Evolutionary conservation across 306 rosid genomes (phyloP).

Genomic region (Ochetophila trinervis): DNA sequence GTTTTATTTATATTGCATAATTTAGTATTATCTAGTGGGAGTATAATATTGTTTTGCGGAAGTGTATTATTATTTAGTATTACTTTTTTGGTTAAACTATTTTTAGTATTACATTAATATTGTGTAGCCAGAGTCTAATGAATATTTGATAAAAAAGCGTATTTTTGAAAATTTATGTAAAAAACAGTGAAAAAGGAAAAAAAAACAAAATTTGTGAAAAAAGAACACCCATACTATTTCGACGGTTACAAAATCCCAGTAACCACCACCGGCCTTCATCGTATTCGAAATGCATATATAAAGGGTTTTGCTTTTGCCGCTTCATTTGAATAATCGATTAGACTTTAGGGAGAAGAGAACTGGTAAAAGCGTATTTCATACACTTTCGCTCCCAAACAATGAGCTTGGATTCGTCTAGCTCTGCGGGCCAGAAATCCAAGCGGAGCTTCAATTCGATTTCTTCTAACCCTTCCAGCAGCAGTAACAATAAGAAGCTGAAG

Average conservation of each 20-base stretch:
- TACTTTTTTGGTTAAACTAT: too few species aligned
- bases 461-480: slow-evolving; percentile 33
- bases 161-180: too few species aligned
- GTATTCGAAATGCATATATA: not conserved
- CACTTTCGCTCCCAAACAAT: slow-evolving; percentile 23
- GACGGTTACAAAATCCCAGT: not conserved
- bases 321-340: slow-evolving; percentile 25
- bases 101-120: too few species aligned
- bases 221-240: not conserved
- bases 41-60: too few species aligned
- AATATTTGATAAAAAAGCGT: too few species aligned
- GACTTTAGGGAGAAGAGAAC: not conserved
- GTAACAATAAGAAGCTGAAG: slow-evolving; percentile 29
- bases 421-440: slow-evolving; percentile 55
- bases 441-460: slow-evolving; percentile 43
- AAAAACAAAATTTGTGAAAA: too few species aligned
- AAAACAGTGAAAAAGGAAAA: too few species aligned
- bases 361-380: slow-evolving; percentile 6
- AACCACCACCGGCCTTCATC: not conserved
- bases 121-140: too few species aligned
- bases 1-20: too few species aligned
- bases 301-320: slow-evolving; percentile 30
- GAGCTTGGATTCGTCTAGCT: slow-evolving; percentile 59
- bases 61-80: too few species aligned
- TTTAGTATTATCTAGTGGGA: too few species aligned